Evolutionary conservation across 2,329 filamentous ascomycete genomes (phyloP).

Genomic region (Fusarium nurragi): DNA sequence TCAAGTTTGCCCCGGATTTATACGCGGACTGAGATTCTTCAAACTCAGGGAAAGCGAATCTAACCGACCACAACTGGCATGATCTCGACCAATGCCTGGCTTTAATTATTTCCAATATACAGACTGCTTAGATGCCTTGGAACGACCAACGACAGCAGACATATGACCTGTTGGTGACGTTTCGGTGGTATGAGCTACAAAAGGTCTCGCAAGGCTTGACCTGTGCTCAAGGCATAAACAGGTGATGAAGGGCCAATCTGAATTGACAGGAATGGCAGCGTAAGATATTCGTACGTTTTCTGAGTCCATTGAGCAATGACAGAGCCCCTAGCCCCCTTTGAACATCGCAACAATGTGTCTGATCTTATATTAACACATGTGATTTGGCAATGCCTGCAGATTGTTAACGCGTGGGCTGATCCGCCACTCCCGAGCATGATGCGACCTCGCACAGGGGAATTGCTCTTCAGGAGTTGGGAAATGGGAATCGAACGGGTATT

Average conservation of each 20-base stretch:
- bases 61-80: slow-evolving; percentile 9
- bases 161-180: slow-evolving; percentile 43
- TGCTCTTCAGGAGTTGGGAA: slow-evolving; percentile 2
- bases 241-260: slow-evolving; percentile 15
- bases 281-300: slow-evolving; percentile 31
- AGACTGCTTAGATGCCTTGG: not conserved
- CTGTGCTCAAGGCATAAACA: slow-evolving; percentile 24
- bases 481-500: not conserved
- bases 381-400: slow-evolving; percentile 15
- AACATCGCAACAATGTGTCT: slow-evolving; percentile 6
- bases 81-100: not conserved
- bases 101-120: not conserved
- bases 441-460: slow-evolving; percentile 18
- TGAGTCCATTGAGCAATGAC: slow-evolving; percentile 20
- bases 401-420: slow-evolving; percentile 33
- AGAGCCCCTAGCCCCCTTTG: not conserved
- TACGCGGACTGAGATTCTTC: slow-evolving; percentile 13
- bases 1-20: slow-evolving; percentile 21
- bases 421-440: slow-evolving; percentile 29
- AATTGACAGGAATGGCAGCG: slow-evolving; percentile 14
- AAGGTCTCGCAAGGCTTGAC: slow-evolving; percentile 32
- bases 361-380: slow-evolving; percentile 20
- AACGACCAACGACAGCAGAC: slow-evolving; percentile 23
- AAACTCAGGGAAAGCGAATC: slow-evolving; percentile 4
- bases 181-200: slow-evolving; percentile 38